Percentiles rank a stretch among this genome's conserved stretches.
These are phyloP conservation scores for Cryptococcus sp. DNA, from an alignment of 1,284 basidiomycete genomes.

Conservation along the genomic window DNA sequence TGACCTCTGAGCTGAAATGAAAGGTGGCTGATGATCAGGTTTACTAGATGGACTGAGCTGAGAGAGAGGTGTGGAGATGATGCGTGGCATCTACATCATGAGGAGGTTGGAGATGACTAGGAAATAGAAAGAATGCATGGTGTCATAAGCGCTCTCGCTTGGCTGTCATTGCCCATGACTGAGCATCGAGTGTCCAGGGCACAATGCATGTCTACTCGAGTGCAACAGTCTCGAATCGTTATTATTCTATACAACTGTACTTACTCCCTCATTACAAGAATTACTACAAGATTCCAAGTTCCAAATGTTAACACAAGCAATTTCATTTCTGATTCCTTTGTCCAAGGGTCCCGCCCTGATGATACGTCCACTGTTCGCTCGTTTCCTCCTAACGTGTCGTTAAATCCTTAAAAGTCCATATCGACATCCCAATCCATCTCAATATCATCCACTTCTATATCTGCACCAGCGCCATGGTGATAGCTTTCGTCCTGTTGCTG, in stretches of 20 bases:
- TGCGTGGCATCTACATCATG: not conserved
- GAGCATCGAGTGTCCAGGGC: too few relatives aligned
- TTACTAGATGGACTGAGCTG: slow-evolving; percentile 8
- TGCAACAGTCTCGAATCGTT: too few relatives aligned
- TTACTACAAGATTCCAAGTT: too few relatives aligned
- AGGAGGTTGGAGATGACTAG: not conserved
- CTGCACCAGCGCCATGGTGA: not conserved
- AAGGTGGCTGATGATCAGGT: slow-evolving; percentile 7
- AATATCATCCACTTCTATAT: slow-evolving; percentile 20
- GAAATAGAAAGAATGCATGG: not conserved
- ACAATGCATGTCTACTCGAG: too few relatives aligned
- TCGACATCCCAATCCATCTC: slow-evolving; percentile 19
- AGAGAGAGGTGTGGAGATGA: not conserved
- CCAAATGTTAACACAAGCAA: too few relatives aligned
- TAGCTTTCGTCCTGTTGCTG: not conserved
- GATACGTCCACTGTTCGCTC: too few relatives aligned
- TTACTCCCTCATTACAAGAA: too few relatives aligned
- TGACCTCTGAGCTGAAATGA: slow-evolving; percentile 1
- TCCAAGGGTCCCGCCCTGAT: too few relatives aligned
- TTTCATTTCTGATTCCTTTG: too few relatives aligned
- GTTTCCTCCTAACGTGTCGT: not conserved
- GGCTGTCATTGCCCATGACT: not conserved
- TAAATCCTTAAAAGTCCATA: slow-evolving; percentile 25
- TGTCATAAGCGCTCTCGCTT: not conserved
- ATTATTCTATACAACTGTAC: too few relatives aligned